These are phyloP conservation scores for Cystobasidium sp. DNA, from an alignment of 1,284 basidiomycete species.

Conservation along the genomic window DNA sequence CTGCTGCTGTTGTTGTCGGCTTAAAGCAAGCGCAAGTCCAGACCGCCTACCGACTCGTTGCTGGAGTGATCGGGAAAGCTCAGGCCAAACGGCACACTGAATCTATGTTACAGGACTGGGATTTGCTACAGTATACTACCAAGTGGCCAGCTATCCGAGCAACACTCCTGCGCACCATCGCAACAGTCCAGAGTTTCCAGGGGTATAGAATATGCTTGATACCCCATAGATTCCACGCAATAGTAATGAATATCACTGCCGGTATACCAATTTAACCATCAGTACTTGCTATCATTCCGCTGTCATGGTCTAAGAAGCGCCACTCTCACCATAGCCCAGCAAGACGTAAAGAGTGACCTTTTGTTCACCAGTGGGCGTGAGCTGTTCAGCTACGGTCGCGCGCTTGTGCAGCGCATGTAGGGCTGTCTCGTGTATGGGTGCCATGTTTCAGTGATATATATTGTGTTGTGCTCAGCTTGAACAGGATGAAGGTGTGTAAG, in stretches of 20 bases:
- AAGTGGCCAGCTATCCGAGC: background rate
- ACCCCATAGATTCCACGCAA: conserved; percentile 44
- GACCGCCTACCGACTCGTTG: too few relatives aligned
- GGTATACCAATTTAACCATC: background rate
- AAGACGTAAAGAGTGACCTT: conserved; percentile 31
- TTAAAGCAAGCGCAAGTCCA: background rate
- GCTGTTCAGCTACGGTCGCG: conserved; percentile 40
- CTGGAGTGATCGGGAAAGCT: too few relatives aligned
- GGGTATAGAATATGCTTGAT: conserved; percentile 36
- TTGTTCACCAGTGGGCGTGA: conserved; percentile 35
- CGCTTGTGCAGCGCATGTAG: conserved; percentile 15
- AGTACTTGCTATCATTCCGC: background rate
- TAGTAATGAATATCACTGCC: conserved; percentile 36
- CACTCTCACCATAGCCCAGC: conserved; percentile 17
- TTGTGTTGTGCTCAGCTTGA: background rate
- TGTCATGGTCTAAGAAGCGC: background rate
- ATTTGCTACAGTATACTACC: background rate
- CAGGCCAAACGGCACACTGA: too few relatives aligned
- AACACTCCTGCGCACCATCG: background rate
- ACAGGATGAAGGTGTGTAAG: background rate
- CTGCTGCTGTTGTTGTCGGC: background rate
- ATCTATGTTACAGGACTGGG: too few relatives aligned
- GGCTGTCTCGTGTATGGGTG: conserved; percentile 23
- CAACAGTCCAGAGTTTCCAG: conserved; percentile 30
- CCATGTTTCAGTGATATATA: background rate